Conservation (phyloP, 148 eudicot species). For the Amaranthus cruentus region DNA sequence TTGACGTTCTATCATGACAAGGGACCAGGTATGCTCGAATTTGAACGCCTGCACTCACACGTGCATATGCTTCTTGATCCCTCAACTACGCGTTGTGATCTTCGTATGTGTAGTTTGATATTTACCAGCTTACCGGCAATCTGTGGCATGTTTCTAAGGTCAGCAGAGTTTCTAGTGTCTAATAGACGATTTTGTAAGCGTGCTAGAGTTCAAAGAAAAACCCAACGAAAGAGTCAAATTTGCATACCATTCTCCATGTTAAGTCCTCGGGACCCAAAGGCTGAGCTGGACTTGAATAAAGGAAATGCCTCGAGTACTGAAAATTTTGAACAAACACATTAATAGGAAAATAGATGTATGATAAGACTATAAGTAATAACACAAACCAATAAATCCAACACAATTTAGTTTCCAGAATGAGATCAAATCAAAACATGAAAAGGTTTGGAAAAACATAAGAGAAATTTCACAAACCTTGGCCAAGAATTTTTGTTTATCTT, state of each 20-base stretch:
- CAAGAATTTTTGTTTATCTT: conserved; percentile 57
- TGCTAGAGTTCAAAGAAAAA: background rate
- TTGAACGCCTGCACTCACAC: conserved; percentile 70
- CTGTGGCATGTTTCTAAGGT: conserved; percentile 38
- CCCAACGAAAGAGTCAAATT: background rate
- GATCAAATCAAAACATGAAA: background rate
- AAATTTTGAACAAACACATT: conserved; percentile 10
- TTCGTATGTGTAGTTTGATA: conserved; percentile 82
- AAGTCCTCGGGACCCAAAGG: conserved; percentile 95
- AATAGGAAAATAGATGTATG: background rate
- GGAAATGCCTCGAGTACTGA: conserved; percentile 90
- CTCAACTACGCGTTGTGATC: conserved; percentile 76
- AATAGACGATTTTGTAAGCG: background rate
- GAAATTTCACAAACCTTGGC: conserved; percentile 61
- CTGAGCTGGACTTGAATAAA: conserved; percentile 92
- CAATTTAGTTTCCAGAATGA: background rate
- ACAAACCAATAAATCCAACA: conserved; percentile 6
- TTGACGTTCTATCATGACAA: conserved; percentile 20
- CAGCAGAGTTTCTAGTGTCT: background rate
- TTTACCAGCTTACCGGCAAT: conserved; percentile 89
- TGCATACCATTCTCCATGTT: conserved; percentile 90
- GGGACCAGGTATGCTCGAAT: conserved; percentile 36
- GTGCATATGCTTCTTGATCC: conserved; percentile 77
- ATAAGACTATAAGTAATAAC: background rate
- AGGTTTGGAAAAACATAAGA: background rate